Conservation (phyloP, 2,329 filamentous ascomycete genomes). For the Epichloe glyceriae region DNA sequence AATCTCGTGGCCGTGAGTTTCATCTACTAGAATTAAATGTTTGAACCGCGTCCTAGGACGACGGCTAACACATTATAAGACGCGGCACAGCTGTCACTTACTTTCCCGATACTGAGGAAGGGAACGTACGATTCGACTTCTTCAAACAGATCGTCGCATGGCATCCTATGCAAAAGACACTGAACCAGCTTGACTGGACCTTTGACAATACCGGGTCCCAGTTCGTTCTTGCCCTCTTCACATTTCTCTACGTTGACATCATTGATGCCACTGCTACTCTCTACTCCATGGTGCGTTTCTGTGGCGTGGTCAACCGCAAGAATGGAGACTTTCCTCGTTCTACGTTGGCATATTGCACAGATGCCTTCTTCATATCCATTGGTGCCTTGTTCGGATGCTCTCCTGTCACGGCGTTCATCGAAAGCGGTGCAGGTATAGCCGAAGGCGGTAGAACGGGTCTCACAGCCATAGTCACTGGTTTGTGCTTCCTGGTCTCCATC, state of each 20-base stretch:
- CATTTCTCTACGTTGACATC: constrained; percentile 69
- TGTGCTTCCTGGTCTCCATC: constrained; percentile 58
- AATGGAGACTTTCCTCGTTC: constrained; percentile 78
- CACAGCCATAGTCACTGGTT: constrained; percentile 54
- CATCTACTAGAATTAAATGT: neutral
- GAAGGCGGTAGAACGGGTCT: constrained; percentile 63
- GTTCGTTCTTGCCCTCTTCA: constrained; percentile 60
- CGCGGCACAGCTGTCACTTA: constrained; percentile 58
- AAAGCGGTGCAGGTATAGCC: constrained; percentile 62
- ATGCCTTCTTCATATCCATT: constrained; percentile 59
- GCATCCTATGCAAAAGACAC: constrained; percentile 51
- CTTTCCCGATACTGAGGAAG: constrained; percentile 53
- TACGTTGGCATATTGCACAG: constrained; percentile 63
- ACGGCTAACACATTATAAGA: constrained; percentile 19
- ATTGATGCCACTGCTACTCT: constrained; percentile 66
- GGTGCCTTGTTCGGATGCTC: constrained; percentile 57
- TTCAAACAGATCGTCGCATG: constrained; percentile 62
- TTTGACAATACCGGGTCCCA: constrained; percentile 41
- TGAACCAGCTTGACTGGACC: constrained; percentile 55
- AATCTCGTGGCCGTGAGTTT: constrained; percentile 57
- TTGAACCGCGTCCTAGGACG: neutral
- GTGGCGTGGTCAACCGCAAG: constrained; percentile 47
- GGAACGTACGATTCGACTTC: constrained; percentile 53
- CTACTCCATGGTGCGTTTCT: constrained; percentile 73
- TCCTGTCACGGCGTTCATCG: constrained; percentile 63